Conservation (phyloP, 129 eudicot genomes). For the Saposhnikovia divaricata region DNA sequence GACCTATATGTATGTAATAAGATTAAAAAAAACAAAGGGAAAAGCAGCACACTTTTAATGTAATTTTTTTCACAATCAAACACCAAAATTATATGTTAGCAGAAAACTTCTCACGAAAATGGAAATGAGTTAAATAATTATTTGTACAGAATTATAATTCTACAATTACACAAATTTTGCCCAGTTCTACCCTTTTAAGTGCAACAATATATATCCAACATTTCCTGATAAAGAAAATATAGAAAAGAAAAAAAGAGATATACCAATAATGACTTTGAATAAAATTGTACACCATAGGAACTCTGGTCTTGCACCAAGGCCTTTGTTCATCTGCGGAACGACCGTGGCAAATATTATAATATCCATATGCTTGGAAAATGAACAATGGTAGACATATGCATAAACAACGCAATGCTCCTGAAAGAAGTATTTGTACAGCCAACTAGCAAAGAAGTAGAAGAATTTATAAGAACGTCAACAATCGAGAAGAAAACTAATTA, state of each 20-base stretch:
- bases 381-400: slow-evolving; percentile 53
- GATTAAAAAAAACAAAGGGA: not conserved
- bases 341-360: slow-evolving; percentile 56
- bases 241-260: slow-evolving; percentile 11
- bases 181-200: no score
- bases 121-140: not conserved
- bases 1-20: no score
- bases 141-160: not conserved
- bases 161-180: not conserved
- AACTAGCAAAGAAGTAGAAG: slow-evolving; percentile 38
- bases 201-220: not conserved
- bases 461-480: not conserved
- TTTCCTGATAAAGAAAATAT: not conserved
- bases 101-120: not conserved
- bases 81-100: no score
- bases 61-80: no score
- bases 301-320: slow-evolving; percentile 82
- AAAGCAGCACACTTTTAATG: not conserved
- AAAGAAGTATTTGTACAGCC: slow-evolving; percentile 43
- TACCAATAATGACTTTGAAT: slow-evolving; percentile 94
- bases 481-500: not conserved
- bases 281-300: slow-evolving; percentile 72
- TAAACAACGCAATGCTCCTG: slow-evolving; percentile 56
- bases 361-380: slow-evolving; percentile 90
- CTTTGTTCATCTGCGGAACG: slow-evolving; percentile 39